Conservation (phyloP, 768 basidiomycete genomes). For the Leccinellum luteum region DNA sequence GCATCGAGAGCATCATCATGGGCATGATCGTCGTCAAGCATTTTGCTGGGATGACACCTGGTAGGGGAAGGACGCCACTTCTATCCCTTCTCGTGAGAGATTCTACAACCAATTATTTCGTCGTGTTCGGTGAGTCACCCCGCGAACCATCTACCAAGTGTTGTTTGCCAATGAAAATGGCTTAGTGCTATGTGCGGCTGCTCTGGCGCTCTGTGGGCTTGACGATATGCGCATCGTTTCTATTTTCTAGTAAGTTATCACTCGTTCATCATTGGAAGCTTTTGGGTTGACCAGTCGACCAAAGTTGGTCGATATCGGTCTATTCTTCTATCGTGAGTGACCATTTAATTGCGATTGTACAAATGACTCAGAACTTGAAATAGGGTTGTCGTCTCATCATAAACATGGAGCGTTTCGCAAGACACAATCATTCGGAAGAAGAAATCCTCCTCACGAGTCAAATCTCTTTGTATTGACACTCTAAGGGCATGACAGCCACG, state of each 20-base stretch:
- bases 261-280: not conserved
- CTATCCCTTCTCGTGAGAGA: conserved; percentile 43
- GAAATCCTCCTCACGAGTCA: conserved; percentile 10
- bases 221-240: not conserved
- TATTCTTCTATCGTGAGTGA: conserved; percentile 18
- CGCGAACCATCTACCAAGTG: not conserved
- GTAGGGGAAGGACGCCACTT: conserved; percentile 42
- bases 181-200: conserved; percentile 5
- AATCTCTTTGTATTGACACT: not conserved
- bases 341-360: not conserved
- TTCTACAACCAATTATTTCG: conserved; percentile 42
- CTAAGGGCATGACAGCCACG: not conserved
- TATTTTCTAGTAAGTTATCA: conserved; percentile 3
- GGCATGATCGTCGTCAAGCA: conserved; percentile 39
- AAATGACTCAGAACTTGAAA: not conserved
- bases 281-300: not conserved
- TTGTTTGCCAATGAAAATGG: not conserved
- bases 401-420: conserved; percentile 21
- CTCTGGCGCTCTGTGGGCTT: not conserved
- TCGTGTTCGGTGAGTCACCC: conserved; percentile 36
- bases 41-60: conserved; percentile 30
- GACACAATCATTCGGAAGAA: not conserved
- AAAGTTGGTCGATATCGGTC: conserved; percentile 18
- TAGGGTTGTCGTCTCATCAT: conserved; percentile 26
- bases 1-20: conserved; percentile 39